These are phyloP conservation scores for Epichloe festucae DNA, from an alignment of 2,329 filamentous ascomycete genomes.

Conservation along the genomic window DNA sequence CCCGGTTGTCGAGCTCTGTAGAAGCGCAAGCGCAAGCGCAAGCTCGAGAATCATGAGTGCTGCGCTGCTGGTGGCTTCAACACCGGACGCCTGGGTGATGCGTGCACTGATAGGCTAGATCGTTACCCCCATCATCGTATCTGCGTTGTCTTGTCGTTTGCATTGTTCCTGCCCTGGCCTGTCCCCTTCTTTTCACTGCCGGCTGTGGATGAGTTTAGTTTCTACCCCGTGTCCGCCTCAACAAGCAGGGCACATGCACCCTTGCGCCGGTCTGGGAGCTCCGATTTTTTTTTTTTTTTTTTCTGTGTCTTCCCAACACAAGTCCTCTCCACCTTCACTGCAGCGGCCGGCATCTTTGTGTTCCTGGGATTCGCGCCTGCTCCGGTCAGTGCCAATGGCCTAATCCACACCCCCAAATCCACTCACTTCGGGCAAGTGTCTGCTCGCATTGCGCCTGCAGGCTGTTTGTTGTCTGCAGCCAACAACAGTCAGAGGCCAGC, in stretches of 20 bases:
- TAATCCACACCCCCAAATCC: background rate
- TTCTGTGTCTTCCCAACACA: background rate
- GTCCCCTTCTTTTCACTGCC: background rate
- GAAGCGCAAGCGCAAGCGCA: background rate
- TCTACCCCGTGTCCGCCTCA: conserved; percentile 2
- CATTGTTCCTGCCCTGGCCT: background rate
- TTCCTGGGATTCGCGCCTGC: conserved; percentile 1
- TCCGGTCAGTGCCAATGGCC: background rate
- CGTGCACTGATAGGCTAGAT: background rate
- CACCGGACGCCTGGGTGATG: background rate
- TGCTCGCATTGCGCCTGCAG: conserved; percentile 2
- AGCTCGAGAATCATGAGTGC: background rate
- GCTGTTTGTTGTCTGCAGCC: background rate
- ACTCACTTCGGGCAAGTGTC: background rate
- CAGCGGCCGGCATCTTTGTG: background rate
- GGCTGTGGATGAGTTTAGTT: background rate
- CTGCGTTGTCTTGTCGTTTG: background rate
- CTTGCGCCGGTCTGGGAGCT: conserved; percentile 9
- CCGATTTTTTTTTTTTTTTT: conserved; percentile 3
- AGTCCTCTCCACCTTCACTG: background rate
- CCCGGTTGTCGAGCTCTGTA: background rate
- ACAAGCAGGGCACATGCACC: conserved; percentile 5
- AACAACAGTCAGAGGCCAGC: background rate
- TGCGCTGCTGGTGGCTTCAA: too few relatives aligned
- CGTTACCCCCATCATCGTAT: background rate